Conservation (phyloP, 495 filamentous ascomycete species). For the Xylaria curta region DNA sequence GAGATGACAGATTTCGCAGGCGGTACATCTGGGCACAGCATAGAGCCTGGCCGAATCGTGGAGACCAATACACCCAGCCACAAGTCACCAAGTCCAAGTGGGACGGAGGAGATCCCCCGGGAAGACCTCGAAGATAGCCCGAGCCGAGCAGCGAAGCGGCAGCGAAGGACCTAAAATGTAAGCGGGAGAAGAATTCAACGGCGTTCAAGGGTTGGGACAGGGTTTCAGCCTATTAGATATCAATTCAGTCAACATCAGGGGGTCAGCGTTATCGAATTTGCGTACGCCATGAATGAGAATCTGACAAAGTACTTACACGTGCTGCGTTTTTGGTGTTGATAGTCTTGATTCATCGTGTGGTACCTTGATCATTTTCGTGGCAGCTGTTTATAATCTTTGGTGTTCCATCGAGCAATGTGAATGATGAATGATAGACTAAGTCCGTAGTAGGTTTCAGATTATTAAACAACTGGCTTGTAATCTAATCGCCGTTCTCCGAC, state of each 20-base stretch:
- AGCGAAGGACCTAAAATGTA: constrained; percentile 38
- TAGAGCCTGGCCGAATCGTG: constrained; percentile 39
- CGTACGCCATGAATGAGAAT: constrained; percentile 21
- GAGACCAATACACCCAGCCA: constrained; percentile 40
- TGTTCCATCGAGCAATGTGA: neutral
- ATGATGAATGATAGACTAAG: neutral
- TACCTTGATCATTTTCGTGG: neutral
- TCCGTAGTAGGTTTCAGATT: neutral
- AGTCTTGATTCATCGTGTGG: neutral
- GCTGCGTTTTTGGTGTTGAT: neutral
- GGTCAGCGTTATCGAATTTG: constrained; percentile 21
- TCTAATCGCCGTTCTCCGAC: neutral
- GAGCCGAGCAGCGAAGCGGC: constrained; percentile 47
- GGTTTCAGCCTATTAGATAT: constrained; percentile 22
- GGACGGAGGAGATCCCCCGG: constrained; percentile 53
- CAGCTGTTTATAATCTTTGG: neutral
- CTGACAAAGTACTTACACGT: neutral
- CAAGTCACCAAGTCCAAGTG: constrained; percentile 52
- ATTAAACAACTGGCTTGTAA: neutral
- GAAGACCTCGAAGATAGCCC: constrained; percentile 47
- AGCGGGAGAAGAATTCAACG: neutral
- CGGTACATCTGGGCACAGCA: neutral
- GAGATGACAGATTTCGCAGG: constrained; percentile 38
- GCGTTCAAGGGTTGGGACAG: constrained; percentile 18
- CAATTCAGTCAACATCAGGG: neutral